Evolutionary conservation across 176 grass and related monocot genomes (phyloP), one percentile per base, ranked within the genome.

Genomic region (Leersia perrieri): DNA sequence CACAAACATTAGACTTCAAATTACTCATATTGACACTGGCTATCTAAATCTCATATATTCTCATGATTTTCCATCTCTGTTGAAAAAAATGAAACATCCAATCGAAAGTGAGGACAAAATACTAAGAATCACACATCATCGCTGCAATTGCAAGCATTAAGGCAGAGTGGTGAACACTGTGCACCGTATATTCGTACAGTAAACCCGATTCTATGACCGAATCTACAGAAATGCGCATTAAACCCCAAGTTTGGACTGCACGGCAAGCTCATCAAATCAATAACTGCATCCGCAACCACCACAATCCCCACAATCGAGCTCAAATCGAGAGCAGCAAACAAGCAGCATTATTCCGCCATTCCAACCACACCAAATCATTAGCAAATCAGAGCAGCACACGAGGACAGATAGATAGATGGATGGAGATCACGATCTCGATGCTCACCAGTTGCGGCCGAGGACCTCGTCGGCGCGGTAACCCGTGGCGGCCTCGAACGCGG

Each of bases 381-480:
- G 10, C 31, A 53, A 60, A 63, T 20, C 28, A 10, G 27, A 27
- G 49, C 42, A 45, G 42, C 42, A 45, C 42, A 16, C 13, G 13
- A 45, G 22, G 44, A 18, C 28, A 12, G 36, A n/a, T n/a, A n/a
- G n/a, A n/a, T n/a, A n/a, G n/a, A n/a, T n/a, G n/a, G n/a, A n/a
- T n/a, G 3, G 3, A 7, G 38, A 44, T 3, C 5, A 9, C 16
- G 7, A 67, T n/a, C 32, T 28, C 47, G 42, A 45, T 11, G 33
- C 80, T 85, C 29, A 99, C 96, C 96, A 99, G 80, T 99, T 99
- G 33, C 92, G 88, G n/a, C 96, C 96, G 58, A 99, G 88, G 47
- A 93, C 96, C 84, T 99, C 96, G 66, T 99, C 75, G 49, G 96
- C 96, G 73, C 90, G 90, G 90, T 99, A 99, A 38, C 96, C 96